Evolutionary conservation across 257 asterid genomes (phyloP), one percentile per base, ranked within the genome.

Genomic region (Rauvolfia tetraphylla): DNA sequence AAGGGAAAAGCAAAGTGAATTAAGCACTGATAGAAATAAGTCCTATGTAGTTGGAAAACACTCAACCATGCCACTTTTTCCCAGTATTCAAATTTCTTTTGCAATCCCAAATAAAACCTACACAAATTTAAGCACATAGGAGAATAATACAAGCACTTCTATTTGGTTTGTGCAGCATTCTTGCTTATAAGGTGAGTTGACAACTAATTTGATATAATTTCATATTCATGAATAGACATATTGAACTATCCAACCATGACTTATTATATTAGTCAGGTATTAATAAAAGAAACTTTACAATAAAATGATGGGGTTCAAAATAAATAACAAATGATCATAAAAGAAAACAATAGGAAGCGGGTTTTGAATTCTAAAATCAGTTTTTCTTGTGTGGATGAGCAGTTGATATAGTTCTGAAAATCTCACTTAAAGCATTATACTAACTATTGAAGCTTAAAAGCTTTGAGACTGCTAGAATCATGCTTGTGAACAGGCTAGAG

Each of bases 321-420:
- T 38, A 7, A 44, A 57, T 53, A 6, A 74, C 34, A 11, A 3
- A 15, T 51, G 7, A 72, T 53, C 49, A 53, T 23, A 39, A 73
- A 56, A 56, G 8, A 3, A 73, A 57, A 6, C 33, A 25, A 1
- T 22, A 34, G 36, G 31, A 36, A 33, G 33, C 31, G 18, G 22
- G 31, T 27, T 63, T 65, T 27, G 51, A 38, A 39, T 63, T 27
- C 44, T 23, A 66, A 61, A 56, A 74, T 54, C 41, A 63, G 70
- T 49, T 73, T 51, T 13, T 51, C 22, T 61, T 71, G 20, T 5
- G 36, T 73, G 54, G 70, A 66, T 38, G 48, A 54, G 66, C 75
- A 44, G 70, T 38, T 38, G 54, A 65, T 66, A 41, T 53, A 41
- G 33, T 73, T 79, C 73, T 51, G 29, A 46, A 51, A 65, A 8